These are phyloP conservation scores for Borealophlyctis nickersoniae DNA, from an alignment of 192 early-diverging fungal species.

Conservation along the genomic window DNA sequence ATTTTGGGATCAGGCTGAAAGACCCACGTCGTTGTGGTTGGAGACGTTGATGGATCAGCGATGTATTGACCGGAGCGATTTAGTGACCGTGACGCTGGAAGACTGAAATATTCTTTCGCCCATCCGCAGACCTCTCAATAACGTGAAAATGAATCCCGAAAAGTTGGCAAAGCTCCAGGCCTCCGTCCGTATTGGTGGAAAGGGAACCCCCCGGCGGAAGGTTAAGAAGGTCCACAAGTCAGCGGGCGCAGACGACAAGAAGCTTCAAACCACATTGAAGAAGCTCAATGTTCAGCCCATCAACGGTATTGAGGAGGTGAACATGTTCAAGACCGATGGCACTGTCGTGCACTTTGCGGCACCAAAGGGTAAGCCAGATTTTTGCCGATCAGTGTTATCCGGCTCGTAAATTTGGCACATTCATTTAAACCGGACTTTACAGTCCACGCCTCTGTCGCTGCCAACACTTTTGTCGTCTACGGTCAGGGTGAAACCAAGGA, in stretches of 20 bases:
- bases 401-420: background rate
- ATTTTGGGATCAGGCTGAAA: no score
- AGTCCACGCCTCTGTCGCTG: slow-evolving; percentile 75
- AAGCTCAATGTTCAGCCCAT: slow-evolving; percentile 88
- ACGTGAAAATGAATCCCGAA: slow-evolving; percentile 71
- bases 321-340: slow-evolving; percentile 96
- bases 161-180: slow-evolving; percentile 93
- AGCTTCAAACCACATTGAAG: slow-evolving; percentile 85
- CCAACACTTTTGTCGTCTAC: slow-evolving; percentile 95
- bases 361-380: slow-evolving; percentile 68
- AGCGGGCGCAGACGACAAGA: slow-evolving; percentile 83
- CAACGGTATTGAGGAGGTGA: slow-evolving; percentile 90
- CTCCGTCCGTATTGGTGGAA: slow-evolving; percentile 79
- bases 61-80: no score
- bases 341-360: slow-evolving; percentile 86
- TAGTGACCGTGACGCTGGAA: no score
- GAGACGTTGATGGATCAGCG: no score
- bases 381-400: background rate
- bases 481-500: slow-evolving; percentile 81
- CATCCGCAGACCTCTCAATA: no score
- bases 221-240: slow-evolving; percentile 79
- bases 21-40: no score
- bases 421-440: background rate
- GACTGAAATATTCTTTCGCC: no score
- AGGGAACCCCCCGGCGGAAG: slow-evolving; percentile 93